Conservation (phyloP, 1,139 yeast genomes). For the Blastobotrys persicus region DNA sequence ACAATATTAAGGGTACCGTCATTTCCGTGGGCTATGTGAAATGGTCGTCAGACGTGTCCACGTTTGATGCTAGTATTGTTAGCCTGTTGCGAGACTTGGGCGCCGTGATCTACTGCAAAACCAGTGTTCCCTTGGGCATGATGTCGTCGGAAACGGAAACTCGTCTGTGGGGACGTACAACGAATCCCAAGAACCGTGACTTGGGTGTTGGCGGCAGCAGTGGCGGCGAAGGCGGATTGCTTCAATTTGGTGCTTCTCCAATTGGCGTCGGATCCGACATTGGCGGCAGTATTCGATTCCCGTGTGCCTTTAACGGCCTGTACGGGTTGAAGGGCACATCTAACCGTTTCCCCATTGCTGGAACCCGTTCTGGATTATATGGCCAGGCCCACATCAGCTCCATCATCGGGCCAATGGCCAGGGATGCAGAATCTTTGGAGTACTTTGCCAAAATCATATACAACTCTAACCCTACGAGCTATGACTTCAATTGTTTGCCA, state of each 20-base stretch:
- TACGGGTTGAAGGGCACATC: conserved; percentile 52
- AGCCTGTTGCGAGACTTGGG: conserved; percentile 45
- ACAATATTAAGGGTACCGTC: conserved; percentile 49
- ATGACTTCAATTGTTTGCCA: conserved; percentile 49
- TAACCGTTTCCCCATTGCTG: conserved; percentile 49
- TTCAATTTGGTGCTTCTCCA: conserved; percentile 46
- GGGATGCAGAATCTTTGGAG: conserved; percentile 55
- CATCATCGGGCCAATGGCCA: conserved; percentile 49
- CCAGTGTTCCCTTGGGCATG: conserved; percentile 59
- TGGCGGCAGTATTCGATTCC: conserved; percentile 60
- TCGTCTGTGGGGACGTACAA: conserved; percentile 38
- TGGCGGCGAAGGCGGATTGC: conserved; percentile 58
- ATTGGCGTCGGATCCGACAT: conserved; percentile 61
- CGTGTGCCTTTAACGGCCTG: conserved; percentile 53
- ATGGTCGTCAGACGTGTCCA: neutral
- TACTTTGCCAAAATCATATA: conserved; percentile 53
- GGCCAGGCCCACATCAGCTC: conserved; percentile 46
- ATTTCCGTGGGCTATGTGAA: neutral
- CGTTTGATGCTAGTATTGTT: conserved; percentile 9
- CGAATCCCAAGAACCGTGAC: conserved; percentile 44
- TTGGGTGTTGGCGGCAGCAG: conserved; percentile 57
- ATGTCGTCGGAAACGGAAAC: conserved; percentile 47
- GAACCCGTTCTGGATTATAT: conserved; percentile 35
- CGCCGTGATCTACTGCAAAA: conserved; percentile 54
- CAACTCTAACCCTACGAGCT: conserved; percentile 53